Evolutionary conservation across 345 rosid species (phyloP).

Genomic region (Conringia planisiliqua): DNA sequence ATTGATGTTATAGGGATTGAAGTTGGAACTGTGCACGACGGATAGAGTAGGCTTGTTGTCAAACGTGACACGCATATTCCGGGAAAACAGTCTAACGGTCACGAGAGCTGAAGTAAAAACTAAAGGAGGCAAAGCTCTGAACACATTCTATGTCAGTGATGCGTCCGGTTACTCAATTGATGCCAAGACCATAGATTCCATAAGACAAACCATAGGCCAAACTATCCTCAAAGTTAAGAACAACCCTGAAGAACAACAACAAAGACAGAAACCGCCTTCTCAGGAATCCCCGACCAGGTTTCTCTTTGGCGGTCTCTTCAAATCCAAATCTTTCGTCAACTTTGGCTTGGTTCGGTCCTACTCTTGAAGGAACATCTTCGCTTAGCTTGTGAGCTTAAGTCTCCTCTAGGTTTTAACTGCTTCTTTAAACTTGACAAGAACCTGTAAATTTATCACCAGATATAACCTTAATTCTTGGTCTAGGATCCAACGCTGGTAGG

Average conservation of each 20-base stretch:
- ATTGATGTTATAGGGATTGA: conserved; percentile 62
- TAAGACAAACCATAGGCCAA: conserved; percentile 71
- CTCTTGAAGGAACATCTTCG: conserved; percentile 42
- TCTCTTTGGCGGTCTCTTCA: conserved; percentile 85
- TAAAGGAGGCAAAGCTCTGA: conserved; percentile 75
- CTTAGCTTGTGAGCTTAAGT: conserved; percentile 12
- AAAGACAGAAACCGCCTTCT: conserved; percentile 47
- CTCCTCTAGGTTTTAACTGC: conserved; percentile 14
- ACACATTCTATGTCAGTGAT: conserved; percentile 82
- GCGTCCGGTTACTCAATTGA: conserved; percentile 74
- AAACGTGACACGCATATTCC: conserved; percentile 79
- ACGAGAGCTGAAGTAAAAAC: conserved; percentile 91
- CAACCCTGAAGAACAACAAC: conserved; percentile 42
- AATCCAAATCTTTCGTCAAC: conserved; percentile 86
- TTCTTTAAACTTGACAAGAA: conserved; percentile 6
- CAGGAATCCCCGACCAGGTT: conserved; percentile 73
- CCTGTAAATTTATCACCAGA: conserved; percentile 27
- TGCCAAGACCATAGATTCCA: conserved; percentile 68
- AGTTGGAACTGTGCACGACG: conserved; percentile 77
- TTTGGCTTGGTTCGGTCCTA: conserved; percentile 84
- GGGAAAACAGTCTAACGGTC: conserved; percentile 84
- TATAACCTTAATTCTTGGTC: conserved; percentile 30
- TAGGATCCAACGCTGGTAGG: conserved; percentile 24
- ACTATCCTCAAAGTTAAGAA: conserved; percentile 86
- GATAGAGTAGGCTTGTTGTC: conserved; percentile 87